phyloP scores from a whole-genome alignment of 805 yeast genomes.

The Yamadazyma phyllophila region DNA sequence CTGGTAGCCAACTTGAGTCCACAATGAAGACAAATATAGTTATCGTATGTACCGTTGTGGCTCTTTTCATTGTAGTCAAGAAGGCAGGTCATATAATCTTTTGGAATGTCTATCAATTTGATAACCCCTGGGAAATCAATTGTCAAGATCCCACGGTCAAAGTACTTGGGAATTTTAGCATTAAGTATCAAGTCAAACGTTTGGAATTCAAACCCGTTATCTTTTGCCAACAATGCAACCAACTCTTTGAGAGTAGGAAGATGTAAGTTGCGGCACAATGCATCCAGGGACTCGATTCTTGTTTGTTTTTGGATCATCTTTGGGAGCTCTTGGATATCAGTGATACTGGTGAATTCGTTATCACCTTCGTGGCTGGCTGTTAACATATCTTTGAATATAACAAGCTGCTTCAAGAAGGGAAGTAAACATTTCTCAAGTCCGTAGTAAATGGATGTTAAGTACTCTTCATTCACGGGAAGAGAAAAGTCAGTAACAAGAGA shows the following conservation, averaged over 20 bases:
- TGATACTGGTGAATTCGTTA: constrained; percentile 17
- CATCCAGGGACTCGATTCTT: constrained; percentile 19
- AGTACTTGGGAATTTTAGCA: constrained; percentile 26
- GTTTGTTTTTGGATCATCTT: constrained; percentile 16
- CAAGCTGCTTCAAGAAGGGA: constrained; percentile 36
- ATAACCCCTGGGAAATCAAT: constrained; percentile 55
- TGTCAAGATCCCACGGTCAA: constrained; percentile 21
- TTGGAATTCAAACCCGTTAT: constrained; percentile 18
- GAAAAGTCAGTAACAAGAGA: constrained; percentile 4
- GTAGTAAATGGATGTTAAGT: constrained; percentile 14
- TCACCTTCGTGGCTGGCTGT: constrained; percentile 29
- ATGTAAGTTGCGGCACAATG: constrained; percentile 23
- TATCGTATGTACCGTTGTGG: constrained; percentile 19
- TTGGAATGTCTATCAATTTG: constrained; percentile 52
- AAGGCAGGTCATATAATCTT: constrained; percentile 29
- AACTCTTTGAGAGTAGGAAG: constrained; percentile 24
- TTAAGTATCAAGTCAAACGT: constrained; percentile 21
- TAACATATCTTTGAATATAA: constrained; percentile 32
- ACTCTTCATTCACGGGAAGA: constrained; percentile 1
- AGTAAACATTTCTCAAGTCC: constrained; percentile 22
- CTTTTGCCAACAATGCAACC: constrained; percentile 10
- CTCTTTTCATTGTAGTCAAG: constrained; percentile 18
- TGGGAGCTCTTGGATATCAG: constrained; percentile 18
- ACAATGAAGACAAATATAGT: constrained; percentile 36
- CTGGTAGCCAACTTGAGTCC: constrained; percentile 21